Evolutionary conservation across 2,329 filamentous ascomycete genomes (phyloP).

Genomic region (Tothia fuscella): DNA sequence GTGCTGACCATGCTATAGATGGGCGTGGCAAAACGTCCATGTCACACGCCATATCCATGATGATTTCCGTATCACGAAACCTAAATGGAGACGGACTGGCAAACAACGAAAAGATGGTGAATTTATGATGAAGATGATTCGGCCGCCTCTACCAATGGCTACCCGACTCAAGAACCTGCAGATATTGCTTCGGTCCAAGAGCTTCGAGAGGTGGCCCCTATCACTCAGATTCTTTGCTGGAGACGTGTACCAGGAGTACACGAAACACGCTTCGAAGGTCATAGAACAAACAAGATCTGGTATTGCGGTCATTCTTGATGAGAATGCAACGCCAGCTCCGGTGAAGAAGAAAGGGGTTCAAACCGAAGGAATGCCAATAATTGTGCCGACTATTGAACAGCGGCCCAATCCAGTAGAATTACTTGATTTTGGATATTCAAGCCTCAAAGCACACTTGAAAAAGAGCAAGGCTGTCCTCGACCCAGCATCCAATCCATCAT

Average conservation of each 20-base stretch:
- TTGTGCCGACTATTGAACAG: constrained; percentile 5
- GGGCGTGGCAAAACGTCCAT: constrained; percentile 84
- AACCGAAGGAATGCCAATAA: constrained; percentile 45
- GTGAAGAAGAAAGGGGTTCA: constrained; percentile 38
- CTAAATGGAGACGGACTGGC: constrained; percentile 16
- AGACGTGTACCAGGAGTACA: constrained; percentile 61
- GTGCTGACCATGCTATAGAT: constrained; percentile 39
- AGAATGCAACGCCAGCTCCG: constrained; percentile 25
- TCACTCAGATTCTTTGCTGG: constrained; percentile 63
- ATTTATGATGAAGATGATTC: constrained; percentile 31
- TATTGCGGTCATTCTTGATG: constrained; percentile 2
- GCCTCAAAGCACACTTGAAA: constrained; percentile 12
- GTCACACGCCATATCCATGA: constrained; percentile 1
- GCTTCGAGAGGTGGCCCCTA: constrained; percentile 76
- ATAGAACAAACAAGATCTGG: too few relatives aligned
- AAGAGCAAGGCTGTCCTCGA: constrained; percentile 23
- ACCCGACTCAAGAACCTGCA: constrained; percentile 72
- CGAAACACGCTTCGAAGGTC: constrained; percentile 40
- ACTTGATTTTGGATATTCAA: constrained; percentile 41
- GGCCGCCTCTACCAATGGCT: constrained; percentile 45
- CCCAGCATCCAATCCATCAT: constrained; percentile 25
- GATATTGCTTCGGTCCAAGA: constrained; percentile 63
- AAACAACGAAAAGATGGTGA: constrained; percentile 15
- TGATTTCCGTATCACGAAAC: constrained; percentile 43
- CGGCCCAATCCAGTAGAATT: too few relatives aligned